phyloP scores from a whole-genome alignment of 2,329 filamentous ascomycete genomes.

The Aspergillus sp. region DNA sequence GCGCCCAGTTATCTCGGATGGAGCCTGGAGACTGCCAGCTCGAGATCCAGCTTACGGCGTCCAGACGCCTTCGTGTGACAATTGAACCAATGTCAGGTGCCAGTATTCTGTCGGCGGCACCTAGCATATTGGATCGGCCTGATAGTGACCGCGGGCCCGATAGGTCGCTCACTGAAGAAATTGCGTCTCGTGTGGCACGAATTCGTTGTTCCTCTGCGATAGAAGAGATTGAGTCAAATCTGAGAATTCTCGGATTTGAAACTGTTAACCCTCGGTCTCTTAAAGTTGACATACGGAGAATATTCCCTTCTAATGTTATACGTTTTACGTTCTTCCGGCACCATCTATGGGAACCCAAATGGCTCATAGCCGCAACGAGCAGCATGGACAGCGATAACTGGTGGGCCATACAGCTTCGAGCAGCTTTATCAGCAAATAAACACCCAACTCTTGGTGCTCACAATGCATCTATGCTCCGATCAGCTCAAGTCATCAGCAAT shows the following conservation, averaged over 20 bases:
- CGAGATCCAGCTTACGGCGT: constrained; percentile 61
- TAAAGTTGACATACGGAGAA: constrained; percentile 45
- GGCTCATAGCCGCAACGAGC: constrained; percentile 66
- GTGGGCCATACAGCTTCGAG: constrained; percentile 56
- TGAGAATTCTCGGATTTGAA: constrained; percentile 33
- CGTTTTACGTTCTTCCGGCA: constrained; percentile 64
- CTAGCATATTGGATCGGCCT: constrained; percentile 48
- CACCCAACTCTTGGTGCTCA: constrained; percentile 7
- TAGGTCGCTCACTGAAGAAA: constrained; percentile 37
- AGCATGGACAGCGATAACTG: constrained; percentile 68
- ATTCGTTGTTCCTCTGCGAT: constrained; percentile 34
- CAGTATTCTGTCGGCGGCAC: constrained; percentile 62
- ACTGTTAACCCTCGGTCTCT: constrained; percentile 29
- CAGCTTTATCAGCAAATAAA: constrained; percentile 10
- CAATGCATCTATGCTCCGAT: constrained; percentile 13
- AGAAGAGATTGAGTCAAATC: constrained; percentile 33
- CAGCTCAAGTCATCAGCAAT: constrained; percentile 24
- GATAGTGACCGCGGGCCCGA: constrained; percentile 60
- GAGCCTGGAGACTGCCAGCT: constrained; percentile 64
- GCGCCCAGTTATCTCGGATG: constrained; percentile 50
- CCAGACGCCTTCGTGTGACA: constrained; percentile 54
- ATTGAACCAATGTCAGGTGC: constrained; percentile 75
- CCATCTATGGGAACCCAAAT: constrained; percentile 63
- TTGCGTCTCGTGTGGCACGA: constrained; percentile 31
- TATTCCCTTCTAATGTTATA: constrained; percentile 58